Base-by-base conservation (phyloP, 148 eudicot genomes). In the Spergularia bocconei region DNA sequence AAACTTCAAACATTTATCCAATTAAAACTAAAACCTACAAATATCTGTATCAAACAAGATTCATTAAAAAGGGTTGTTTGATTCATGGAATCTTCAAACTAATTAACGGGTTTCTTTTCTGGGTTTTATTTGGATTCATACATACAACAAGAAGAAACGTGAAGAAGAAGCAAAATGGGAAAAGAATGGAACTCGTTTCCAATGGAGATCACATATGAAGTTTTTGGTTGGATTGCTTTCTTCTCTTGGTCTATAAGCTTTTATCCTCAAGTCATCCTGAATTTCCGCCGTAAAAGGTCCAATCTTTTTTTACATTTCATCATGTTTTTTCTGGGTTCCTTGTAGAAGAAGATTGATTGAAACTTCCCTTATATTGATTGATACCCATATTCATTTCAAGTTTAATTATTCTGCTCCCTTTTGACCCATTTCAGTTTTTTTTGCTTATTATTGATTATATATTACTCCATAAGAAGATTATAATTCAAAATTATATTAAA, bases 171-270 rank as follows among this genome's bases (percentile, higher is more conserved):
- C 2, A 41, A 74, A 51, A 79, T 79, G 84, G 83, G 76, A 25
- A 84, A 78, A 79, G 79, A 85, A 60, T 86, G 96, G 92, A 91
- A 93, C 63, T 91, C 96, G 5, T 55, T 72, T 33, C 80, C 66
- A 1, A 70, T 93, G 20, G 88, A 91, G 61, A 73, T 93, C 4
- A 36, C 87, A 19, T 93, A 86, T 52, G 81, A 79, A 44, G 81
- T 85, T 0, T 85, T 93, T 33, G 98, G 98, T 47, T 93, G 98
- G 98, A 65, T 85, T 20, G 93, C 98, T 33, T 93, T 93, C 78
- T 67, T 83, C n/a, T 87, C 93, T 50, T 93, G 98, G 98, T 89
- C 98, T 20, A 84, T 91, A 81, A 87, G 96, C 64, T 89, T 87
- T 72, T 93, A 93, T 47, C 98, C 98, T 6, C 98, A 93, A 80